Evolutionary conservation across 2,329 filamentous ascomycete genomes (phyloP).

Genomic region (Diaporthe amygdali): DNA sequence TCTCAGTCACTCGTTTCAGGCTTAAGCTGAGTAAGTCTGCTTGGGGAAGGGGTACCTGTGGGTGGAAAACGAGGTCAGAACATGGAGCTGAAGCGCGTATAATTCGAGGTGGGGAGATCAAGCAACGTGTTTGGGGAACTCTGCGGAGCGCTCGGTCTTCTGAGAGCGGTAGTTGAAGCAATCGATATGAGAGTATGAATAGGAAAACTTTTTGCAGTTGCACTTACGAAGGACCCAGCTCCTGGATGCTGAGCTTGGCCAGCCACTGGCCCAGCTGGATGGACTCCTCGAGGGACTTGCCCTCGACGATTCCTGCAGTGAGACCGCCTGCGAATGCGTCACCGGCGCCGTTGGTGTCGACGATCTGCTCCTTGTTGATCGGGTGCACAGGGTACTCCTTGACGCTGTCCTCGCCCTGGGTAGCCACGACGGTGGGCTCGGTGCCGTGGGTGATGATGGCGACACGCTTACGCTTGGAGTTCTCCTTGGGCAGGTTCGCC

Average conservation of each 20-base stretch:
- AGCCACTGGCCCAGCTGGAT: constrained; percentile 98
- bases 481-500: constrained; percentile 90
- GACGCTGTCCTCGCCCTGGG: constrained; percentile 72
- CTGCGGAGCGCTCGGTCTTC: constrained; percentile 25
- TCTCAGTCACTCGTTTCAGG: constrained; percentile 22
- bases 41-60: constrained; percentile 81
- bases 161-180: constrained; percentile 5
- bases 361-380: constrained; percentile 80
- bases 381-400: constrained; percentile 82
- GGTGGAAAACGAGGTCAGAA: constrained; percentile 14
- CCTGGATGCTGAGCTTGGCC: constrained; percentile 89
- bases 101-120: neutral
- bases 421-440: constrained; percentile 84
- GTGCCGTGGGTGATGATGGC: constrained; percentile 97
- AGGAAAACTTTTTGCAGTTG: constrained; percentile 57
- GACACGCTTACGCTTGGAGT: constrained; percentile 79
- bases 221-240: constrained; percentile 95
- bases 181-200: constrained; percentile 1
- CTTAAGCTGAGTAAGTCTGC: constrained; percentile 65
- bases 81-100: neutral
- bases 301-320: constrained; percentile 85
- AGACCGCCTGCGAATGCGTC: constrained; percentile 97
- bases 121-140: neutral
- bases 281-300: constrained; percentile 76
- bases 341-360: constrained; percentile 95